Conservation (phyloP, 129 eudicot species). For the Deinandra increscens region DNA sequence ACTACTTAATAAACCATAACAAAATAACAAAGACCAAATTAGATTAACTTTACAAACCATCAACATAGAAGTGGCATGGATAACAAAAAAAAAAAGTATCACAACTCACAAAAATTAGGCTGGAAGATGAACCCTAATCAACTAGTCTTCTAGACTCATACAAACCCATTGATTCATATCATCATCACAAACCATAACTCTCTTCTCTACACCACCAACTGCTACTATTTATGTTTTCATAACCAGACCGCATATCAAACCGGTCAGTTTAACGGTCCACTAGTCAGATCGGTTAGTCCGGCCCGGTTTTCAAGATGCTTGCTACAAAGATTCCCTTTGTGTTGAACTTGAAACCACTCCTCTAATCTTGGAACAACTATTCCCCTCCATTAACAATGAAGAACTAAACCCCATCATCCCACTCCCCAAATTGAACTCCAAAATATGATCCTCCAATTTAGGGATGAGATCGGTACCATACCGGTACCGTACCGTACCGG, state of each 20-base stretch:
- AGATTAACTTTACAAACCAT: neutral
- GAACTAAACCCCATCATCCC: conserved; percentile 78
- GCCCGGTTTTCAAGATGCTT: too few relatives aligned
- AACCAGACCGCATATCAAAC: too few relatives aligned
- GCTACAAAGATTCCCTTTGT: conserved; percentile 15
- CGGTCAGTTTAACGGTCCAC: too few relatives aligned
- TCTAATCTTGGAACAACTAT: conserved; percentile 43
- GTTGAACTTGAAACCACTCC: conserved; percentile 7
- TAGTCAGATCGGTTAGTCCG: too few relatives aligned
- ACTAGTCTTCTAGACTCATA: neutral
- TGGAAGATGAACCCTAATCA: neutral
- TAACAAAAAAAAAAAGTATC: neutral
- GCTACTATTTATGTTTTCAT: too few relatives aligned
- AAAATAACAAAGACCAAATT: neutral
- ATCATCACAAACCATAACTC: neutral
- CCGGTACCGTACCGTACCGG: too few relatives aligned
- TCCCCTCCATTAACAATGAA: conserved; percentile 40
- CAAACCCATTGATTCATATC: neutral
- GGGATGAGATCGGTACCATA: too few relatives aligned
- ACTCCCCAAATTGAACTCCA: conserved; percentile 70
- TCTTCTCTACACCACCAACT: neutral
- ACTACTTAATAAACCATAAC: neutral
- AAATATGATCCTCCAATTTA: conserved; percentile 67
- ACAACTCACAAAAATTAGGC: neutral
- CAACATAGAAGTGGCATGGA: neutral